Base-by-base conservation (phyloP, 345 rosid species). In the Salix dunnii region DNA sequence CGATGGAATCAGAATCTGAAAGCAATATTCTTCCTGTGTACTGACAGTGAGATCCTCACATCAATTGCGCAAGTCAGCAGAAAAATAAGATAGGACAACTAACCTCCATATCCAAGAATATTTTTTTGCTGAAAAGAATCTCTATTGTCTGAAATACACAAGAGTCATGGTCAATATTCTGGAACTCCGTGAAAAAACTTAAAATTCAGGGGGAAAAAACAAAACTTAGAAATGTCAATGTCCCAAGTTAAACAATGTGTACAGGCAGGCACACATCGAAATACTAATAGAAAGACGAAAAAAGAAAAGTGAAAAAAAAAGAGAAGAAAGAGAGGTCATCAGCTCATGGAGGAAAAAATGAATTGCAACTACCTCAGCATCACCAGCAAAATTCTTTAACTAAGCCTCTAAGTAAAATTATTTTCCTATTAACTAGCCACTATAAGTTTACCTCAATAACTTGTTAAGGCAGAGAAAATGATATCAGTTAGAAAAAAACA, bases 61-160 rank as follows among this genome's bases (percentile, higher is more conserved):
- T 18, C 25, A 17, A 74, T 40, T 27, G 13, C 9, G 3, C 27
- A 21, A 76, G 11, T 40, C 30, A 69, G 43, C 4, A 13, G 58
- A 67, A 30, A 55, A 60, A 36, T 6, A 6, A 35, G 21, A 13
- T 9, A n/a, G 3, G 66, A 17, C 9, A 73, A 85, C 97, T 72
- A 79, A 95, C 97, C 99, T 90, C 92, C 89, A 84, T 83, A 76
- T 90, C 83, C 84, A 86, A 82, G 75, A 91, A 88, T 46, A 91
- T 80, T 84, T 77, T 86, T 68, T 77, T 87, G 86, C 89, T 81
- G 87, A 91, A 91, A 77, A 93, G 94, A 64, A 83, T 83, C 86
- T 84, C 92, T 60, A 96, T 88, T 1, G 94, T 93, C 99, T 96
- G 96, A 40, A 85, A 82, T 63, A 76, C 67, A 80, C 11, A 18